phyloP scores from a whole-genome alignment of 805 yeast genomes.

The Suhomyces sp. region DNA sequence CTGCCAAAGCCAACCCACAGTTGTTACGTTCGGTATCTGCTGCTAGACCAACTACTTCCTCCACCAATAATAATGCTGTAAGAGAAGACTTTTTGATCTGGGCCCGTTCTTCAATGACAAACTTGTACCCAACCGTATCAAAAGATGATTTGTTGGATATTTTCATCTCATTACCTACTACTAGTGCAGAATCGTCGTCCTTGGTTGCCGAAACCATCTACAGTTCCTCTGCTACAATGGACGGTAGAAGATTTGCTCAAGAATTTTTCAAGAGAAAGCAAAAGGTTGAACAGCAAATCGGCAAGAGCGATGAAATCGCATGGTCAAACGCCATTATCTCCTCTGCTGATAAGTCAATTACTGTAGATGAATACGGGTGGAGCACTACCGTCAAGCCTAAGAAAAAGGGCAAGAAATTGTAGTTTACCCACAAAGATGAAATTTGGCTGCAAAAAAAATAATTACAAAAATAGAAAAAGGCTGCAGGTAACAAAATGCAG shows the following conservation, averaged over 20 bases:
- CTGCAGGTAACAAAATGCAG: not conserved
- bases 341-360: constrained; percentile 35
- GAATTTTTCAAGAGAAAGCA: constrained; percentile 81
- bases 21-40: constrained; percentile 38
- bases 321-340: constrained; percentile 72
- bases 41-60: constrained; percentile 19
- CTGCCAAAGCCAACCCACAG: constrained; percentile 32
- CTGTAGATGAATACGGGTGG: constrained; percentile 48
- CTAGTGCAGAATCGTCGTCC: constrained; percentile 66
- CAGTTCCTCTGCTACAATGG: constrained; percentile 84
- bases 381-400: constrained; percentile 40
- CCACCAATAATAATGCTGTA: constrained; percentile 21
- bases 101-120: constrained; percentile 66
- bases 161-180: constrained; percentile 73
- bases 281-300: constrained; percentile 59
- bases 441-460: not conserved
- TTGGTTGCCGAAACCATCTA: constrained; percentile 91
- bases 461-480: too few relatives aligned
- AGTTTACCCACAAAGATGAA: constrained; percentile 1
- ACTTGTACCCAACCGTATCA: constrained; percentile 71
- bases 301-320: constrained; percentile 42
- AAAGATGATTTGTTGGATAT: constrained; percentile 76
- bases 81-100: constrained; percentile 64
- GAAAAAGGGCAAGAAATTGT: constrained; percentile 35
- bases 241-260: constrained; percentile 89